Base-by-base conservation (phyloP, 257 asterid genomes). In the Nemophila menziesii region DNA sequence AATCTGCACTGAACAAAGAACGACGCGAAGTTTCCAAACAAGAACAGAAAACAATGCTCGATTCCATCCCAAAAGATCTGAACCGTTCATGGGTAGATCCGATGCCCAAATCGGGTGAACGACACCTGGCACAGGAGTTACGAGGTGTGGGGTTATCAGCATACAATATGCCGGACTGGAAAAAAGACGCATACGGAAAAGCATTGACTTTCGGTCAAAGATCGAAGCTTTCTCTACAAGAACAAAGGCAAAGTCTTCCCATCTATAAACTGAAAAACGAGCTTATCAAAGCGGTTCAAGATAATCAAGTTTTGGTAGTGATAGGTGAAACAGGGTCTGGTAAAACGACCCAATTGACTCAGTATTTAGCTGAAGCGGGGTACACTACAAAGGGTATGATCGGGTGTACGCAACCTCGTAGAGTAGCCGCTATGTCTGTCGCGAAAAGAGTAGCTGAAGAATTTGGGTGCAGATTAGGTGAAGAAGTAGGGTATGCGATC, bases 71-170 rank as follows among this genome's bases (percentile, higher is more conserved):
- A 8, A 86, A 86, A 73, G 96, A 86, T 82, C 63, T 86, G 65
- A 86, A 86, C 52, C 69, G 93, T 22, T 94, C 96, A 3, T 86
- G 96, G 96, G 96, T 81, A 74, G 96, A 86, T 58, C 96, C 96
- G 46, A 86, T 86, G 94, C 96, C 96, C 1, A 93, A 86, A 69
- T 69, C 92, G 0, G 96, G 96, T 20, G 96, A 82, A 77, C 77
- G 96, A 78, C 94, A 86, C 68, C 71, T 86, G 44, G 96, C 96
- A 33, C 94, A 86, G 71, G 96, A 86, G 68, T 67, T 86, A 43
- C 74, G 93, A 68, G 96, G 96, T 48, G 90, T 86, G 52, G 96
- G 96, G 16, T 64, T 86, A 69, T 86, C 96, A 17, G 94, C 96
- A 22, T 86, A 82, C 65, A 94, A 86, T 63, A 78, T 86, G 90